phyloP scores from a whole-genome alignment of 148 eudicot genomes.

The Mesembryanthemum crystallinum region DNA sequence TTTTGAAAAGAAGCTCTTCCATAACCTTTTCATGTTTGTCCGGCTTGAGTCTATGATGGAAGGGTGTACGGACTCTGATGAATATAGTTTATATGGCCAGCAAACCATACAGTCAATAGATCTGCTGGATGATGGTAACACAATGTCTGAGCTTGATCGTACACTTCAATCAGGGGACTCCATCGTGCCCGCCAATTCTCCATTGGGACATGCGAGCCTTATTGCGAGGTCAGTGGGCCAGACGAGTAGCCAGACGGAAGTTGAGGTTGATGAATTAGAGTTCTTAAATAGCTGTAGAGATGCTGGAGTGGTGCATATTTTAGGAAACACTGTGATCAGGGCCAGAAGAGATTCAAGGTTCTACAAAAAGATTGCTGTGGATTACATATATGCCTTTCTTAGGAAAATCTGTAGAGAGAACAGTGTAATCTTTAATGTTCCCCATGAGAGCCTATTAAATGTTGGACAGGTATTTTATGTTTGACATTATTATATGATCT shows the following conservation, averaged over 20 bases:
- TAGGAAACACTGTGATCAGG: slow-evolving; percentile 80
- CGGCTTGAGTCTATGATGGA: slow-evolving; percentile 97
- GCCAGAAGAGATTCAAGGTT: slow-evolving; percentile 67
- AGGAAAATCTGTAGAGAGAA: slow-evolving; percentile 98
- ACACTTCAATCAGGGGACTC: slow-evolving; percentile 69
- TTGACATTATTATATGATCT: slow-evolving; percentile 25
- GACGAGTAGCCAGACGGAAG: slow-evolving; percentile 52
- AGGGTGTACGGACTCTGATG: slow-evolving; percentile 90
- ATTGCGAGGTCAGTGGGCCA: slow-evolving; percentile 52
- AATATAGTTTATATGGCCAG: slow-evolving; percentile 77
- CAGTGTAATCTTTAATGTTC: slow-evolving; percentile 89
- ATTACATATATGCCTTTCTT: slow-evolving; percentile 90
- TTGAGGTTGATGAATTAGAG: slow-evolving; percentile 69
- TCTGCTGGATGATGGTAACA: slow-evolving; percentile 29
- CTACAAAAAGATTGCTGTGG: slow-evolving; percentile 66
- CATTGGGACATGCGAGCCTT: slow-evolving; percentile 20
- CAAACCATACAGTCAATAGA: slow-evolving; percentile 55
- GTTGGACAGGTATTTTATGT: slow-evolving; percentile 95
- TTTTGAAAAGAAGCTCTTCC: slow-evolving; percentile 82
- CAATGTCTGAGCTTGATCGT: slow-evolving; percentile 24
- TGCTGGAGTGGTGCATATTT: slow-evolving; percentile 93
- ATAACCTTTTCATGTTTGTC: slow-evolving; percentile 70
- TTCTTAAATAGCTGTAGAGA: slow-evolving; percentile 68
- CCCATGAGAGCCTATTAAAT: slow-evolving; percentile 89
- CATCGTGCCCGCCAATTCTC: slow-evolving; percentile 56